Percentiles rank a stretch among this genome's conserved stretches.
These are phyloP conservation scores for Amaranthus tricolor DNA, from an alignment of 179 eudicot species.

Conservation along the genomic window DNA sequence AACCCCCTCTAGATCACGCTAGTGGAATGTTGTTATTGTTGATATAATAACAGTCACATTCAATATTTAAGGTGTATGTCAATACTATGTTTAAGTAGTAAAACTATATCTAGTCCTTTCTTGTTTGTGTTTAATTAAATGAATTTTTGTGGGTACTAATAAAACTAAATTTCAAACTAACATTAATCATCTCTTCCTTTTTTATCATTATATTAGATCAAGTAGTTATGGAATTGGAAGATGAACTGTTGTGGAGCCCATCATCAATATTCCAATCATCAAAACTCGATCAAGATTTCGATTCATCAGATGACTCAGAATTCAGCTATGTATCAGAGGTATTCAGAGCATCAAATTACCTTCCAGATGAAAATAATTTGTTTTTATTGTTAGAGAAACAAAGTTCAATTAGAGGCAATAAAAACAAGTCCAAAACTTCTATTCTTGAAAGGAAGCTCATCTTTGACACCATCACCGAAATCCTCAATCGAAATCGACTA, in stretches of 20 bases:
- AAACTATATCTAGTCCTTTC: background rate
- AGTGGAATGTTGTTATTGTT: slow-evolving; percentile 5
- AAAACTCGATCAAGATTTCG: slow-evolving; percentile 23
- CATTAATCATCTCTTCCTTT: slow-evolving; percentile 13
- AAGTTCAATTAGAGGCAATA: slow-evolving; percentile 38
- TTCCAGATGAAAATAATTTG: slow-evolving; percentile 48
- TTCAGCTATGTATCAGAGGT: slow-evolving; percentile 59
- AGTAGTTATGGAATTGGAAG: slow-evolving; percentile 47
- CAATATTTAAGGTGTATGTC: background rate
- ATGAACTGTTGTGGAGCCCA: slow-evolving; percentile 65
- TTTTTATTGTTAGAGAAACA: slow-evolving; percentile 63
- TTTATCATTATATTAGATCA: slow-evolving; percentile 26
- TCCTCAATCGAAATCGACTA: slow-evolving; percentile 44
- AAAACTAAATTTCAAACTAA: slow-evolving; percentile 17
- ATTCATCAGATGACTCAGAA: slow-evolving; percentile 45
- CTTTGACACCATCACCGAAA: slow-evolving; percentile 62
- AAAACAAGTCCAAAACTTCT: slow-evolving; percentile 44
- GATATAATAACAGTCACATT: slow-evolving; percentile 18
- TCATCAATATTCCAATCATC: slow-evolving; percentile 28
- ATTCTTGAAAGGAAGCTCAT: slow-evolving; percentile 58
- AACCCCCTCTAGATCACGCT: slow-evolving; percentile 2
- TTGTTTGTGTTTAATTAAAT: slow-evolving; percentile 8
- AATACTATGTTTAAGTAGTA: slow-evolving; percentile 11
- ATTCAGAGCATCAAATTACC: slow-evolving; percentile 52
- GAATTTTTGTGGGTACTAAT: slow-evolving; percentile 5